These are phyloP conservation scores for Aspergillus luchuensis DNA, from an alignment of 2,329 filamentous ascomycete genomes.

Conservation along the genomic window DNA sequence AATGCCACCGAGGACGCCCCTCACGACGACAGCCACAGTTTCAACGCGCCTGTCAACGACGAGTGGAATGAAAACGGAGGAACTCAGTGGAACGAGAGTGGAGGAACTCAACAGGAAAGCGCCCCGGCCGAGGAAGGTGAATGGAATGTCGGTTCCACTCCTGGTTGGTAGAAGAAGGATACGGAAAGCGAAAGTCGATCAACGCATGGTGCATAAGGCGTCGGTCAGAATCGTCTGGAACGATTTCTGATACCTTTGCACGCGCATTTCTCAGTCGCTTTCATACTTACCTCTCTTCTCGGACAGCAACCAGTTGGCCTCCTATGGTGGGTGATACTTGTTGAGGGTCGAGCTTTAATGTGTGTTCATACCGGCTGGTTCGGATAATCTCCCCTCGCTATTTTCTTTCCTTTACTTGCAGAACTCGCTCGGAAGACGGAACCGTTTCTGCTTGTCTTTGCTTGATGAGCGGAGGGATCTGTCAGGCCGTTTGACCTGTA, in stretches of 20 bases:
- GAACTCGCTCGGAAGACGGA: background rate
- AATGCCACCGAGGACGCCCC: conserved; percentile 19
- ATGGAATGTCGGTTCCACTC: background rate
- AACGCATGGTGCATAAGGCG: background rate
- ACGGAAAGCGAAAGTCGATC: background rate
- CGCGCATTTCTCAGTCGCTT: background rate
- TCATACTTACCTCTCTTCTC: background rate
- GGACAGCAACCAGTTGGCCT: background rate
- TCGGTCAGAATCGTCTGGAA: conserved; percentile 9
- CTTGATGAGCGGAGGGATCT: background rate
- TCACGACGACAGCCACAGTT: background rate
- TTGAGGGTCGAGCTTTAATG: background rate
- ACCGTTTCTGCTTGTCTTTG: background rate
- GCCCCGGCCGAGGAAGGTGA: background rate
- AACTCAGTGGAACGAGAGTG: background rate
- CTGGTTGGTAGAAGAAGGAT: background rate
- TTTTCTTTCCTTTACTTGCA: background rate
- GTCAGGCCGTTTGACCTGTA: background rate
- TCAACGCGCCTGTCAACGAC: background rate
- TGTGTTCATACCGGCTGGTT: background rate
- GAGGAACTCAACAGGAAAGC: background rate
- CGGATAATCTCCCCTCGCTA: background rate
- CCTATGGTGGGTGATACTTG: background rate
- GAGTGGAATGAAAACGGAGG: background rate
- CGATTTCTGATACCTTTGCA: conserved; percentile 8